Percentiles rank a stretch among this genome's conserved stretches.
Conservation (phyloP, 768 basidiomycete species). For the Collybia nuda region DNA sequence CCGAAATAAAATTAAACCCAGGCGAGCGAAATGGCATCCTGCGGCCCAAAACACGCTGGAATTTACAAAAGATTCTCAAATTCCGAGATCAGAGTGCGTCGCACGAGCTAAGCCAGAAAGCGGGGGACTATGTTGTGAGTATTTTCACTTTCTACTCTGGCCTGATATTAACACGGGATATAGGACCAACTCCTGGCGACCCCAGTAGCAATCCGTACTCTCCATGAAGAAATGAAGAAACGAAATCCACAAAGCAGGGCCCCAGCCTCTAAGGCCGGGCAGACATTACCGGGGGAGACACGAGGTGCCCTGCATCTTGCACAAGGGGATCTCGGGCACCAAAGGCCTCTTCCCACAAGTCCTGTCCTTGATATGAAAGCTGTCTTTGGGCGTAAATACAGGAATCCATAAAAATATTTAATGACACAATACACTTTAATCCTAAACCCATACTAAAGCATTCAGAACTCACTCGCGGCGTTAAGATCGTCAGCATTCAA, state of each 20-base stretch:
- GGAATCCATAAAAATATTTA: conserved; percentile 17
- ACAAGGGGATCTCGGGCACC: conserved; percentile 47
- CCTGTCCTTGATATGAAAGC: conserved; percentile 25
- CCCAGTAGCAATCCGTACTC: conserved; percentile 50
- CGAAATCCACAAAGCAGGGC: conserved; percentile 26
- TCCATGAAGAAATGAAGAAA: conserved; percentile 43
- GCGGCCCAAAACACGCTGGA: conserved; percentile 69
- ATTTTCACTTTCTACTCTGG: neutral
- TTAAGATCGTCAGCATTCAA: conserved; percentile 52
- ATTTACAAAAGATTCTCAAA: conserved; percentile 70
- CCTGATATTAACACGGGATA: conserved; percentile 2
- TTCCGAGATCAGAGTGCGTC: conserved; percentile 52
- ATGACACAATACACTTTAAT: neutral
- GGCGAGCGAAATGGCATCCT: conserved; percentile 41
- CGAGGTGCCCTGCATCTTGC: conserved; percentile 54
- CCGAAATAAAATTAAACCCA: conserved; percentile 42
- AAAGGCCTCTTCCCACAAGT: conserved; percentile 18
- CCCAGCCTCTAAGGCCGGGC: conserved; percentile 48
- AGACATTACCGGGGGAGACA: conserved; percentile 56
- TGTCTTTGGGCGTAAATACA: conserved; percentile 31
- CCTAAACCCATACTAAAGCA: conserved; percentile 8
- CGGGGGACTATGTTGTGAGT: conserved; percentile 66
- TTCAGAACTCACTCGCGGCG: conserved; percentile 35
- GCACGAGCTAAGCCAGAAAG: conserved; percentile 51
- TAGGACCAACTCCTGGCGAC: conserved; percentile 71